A percentile compares a stretch with the other conserved stretches of the same genome.
phyloP scores from a whole-genome alignment of 495 filamentous ascomycete genomes.

The Penicillium antarcticum region DNA sequence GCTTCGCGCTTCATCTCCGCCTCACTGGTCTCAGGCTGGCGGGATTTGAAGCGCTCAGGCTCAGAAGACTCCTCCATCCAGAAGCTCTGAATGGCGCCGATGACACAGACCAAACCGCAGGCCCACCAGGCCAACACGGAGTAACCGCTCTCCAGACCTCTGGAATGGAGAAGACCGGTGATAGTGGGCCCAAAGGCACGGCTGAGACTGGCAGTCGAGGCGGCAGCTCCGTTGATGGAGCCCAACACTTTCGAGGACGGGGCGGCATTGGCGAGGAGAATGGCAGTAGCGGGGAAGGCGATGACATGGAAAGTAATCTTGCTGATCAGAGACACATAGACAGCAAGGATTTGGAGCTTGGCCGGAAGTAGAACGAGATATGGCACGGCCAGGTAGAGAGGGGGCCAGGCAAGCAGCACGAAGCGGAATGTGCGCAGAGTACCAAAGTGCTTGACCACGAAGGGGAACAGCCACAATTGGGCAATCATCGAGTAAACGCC shows the following conservation, averaged over 20 bases:
- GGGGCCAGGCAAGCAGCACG: slow-evolving; percentile 77
- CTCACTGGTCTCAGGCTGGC: slow-evolving; percentile 18
- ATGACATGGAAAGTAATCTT: slow-evolving; percentile 86
- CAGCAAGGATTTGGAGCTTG: slow-evolving; percentile 62
- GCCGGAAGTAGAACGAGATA: slow-evolving; percentile 84
- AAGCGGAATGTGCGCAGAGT: slow-evolving; percentile 75
- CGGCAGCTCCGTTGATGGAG: slow-evolving; percentile 88
- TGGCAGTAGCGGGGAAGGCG: slow-evolving; percentile 80
- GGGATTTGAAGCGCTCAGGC: slow-evolving; percentile 24
- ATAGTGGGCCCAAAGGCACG: slow-evolving; percentile 85
- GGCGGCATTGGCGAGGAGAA: slow-evolving; percentile 80
- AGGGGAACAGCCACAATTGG: slow-evolving; percentile 79
- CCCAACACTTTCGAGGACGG: slow-evolving; percentile 79
- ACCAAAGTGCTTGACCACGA: slow-evolving; percentile 67
- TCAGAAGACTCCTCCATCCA: slow-evolving; percentile 47
- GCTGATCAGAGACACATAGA: slow-evolving; percentile 74
- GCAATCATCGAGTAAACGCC: slow-evolving; percentile 85
- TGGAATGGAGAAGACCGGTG: slow-evolving; percentile 78
- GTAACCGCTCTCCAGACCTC: slow-evolving; percentile 73
- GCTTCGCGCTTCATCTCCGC: slow-evolving; percentile 26
- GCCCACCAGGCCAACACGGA: slow-evolving; percentile 93
- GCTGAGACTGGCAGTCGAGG: slow-evolving; percentile 81
- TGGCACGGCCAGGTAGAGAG: slow-evolving; percentile 81
- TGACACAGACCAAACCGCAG: slow-evolving; percentile 68
- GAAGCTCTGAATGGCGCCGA: slow-evolving; percentile 61